Percentiles rank a stretch among this genome's conserved stretches.
Conservation (phyloP, 768 basidiomycete species). For the Boletus barrowsii region DNA sequence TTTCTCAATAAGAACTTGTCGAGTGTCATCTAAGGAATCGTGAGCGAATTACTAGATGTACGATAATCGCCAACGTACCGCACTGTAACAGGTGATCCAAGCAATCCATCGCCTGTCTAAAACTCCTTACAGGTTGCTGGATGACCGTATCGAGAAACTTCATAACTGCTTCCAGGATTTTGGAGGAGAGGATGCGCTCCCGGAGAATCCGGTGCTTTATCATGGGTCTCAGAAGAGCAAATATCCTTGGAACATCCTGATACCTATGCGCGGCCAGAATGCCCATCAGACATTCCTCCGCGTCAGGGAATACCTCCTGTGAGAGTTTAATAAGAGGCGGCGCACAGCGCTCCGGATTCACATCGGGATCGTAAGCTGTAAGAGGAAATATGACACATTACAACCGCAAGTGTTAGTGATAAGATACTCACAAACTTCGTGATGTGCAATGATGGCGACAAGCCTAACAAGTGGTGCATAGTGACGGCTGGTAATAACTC, state of each 20-base stretch:
- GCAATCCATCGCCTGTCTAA: constrained; percentile 23
- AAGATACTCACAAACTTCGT: constrained; percentile 16
- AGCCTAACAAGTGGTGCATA: constrained; percentile 20
- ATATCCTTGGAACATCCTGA: constrained; percentile 15
- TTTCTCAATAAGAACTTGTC: neutral
- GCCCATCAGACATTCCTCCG: constrained; percentile 7
- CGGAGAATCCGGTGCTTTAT: constrained; percentile 16
- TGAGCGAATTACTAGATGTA: neutral
- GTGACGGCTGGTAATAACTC: constrained; percentile 7
- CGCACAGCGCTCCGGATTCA: neutral
- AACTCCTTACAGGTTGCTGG: neutral
- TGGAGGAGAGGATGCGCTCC: constrained; percentile 12
- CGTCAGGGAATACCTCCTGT: constrained; percentile 5
- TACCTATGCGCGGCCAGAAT: constrained; percentile 12
- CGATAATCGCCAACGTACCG: constrained; percentile 3
- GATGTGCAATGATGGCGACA: constrained; percentile 20
- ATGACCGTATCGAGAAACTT: constrained; percentile 13
- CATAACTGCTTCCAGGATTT: constrained; percentile 10
- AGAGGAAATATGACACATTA: neutral
- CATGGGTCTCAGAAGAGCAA: constrained; percentile 20
- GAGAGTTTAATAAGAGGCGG: neutral
- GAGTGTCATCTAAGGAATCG: constrained; percentile 10
- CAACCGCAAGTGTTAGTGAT: no score
- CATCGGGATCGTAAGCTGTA: constrained; percentile 6
- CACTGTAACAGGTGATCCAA: constrained; percentile 17